Evolutionary conservation across 1,284 basidiomycete genomes (phyloP).

Genomic region (Mycosarcoma maydis): DNA sequence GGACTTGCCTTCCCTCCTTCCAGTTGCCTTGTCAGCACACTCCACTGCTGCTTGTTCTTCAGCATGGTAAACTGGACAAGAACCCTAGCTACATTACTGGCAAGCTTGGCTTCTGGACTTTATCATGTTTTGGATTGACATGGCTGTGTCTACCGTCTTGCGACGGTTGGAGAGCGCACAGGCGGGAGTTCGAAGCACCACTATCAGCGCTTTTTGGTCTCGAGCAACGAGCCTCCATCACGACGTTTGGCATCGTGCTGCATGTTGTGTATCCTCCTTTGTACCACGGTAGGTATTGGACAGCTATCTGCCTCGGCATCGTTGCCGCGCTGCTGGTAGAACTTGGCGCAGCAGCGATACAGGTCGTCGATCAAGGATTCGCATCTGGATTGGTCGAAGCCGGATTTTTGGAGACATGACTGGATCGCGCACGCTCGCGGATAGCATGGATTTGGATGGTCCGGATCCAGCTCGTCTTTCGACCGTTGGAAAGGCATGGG

Average conservation of each 20-base stretch:
- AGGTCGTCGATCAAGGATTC: conserved; percentile 57
- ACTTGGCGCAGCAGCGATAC: conserved; percentile 61
- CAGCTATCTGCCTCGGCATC: conserved; percentile 57
- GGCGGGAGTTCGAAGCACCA: too few relatives aligned
- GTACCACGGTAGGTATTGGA: conserved; percentile 54
- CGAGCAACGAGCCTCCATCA: conserved; percentile 34
- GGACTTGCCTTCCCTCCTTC: too few relatives aligned
- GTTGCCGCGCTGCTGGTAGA: conserved; percentile 53
- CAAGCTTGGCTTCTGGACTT: too few relatives aligned
- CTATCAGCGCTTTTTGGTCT: conserved; percentile 23
- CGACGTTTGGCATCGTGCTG: conserved; percentile 46
- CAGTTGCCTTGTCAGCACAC: too few relatives aligned
- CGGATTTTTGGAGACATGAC: conserved; percentile 56
- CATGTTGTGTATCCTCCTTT: conserved; percentile 46
- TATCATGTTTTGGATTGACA: too few relatives aligned
- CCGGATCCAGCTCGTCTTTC: conserved; percentile 28
- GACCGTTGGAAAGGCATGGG: conserved; percentile 13
- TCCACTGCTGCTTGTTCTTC: too few relatives aligned
- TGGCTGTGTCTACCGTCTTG: too few relatives aligned
- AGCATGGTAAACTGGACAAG: too few relatives aligned
- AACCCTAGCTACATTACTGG: too few relatives aligned
- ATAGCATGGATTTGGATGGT: conserved; percentile 58
- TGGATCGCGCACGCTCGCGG: conserved; percentile 62
- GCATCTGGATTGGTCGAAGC: conserved; percentile 61
- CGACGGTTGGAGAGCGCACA: too few relatives aligned